Base-by-base conservation (phyloP, 2,329 filamentous ascomycete species). In the Penicillium sp. region DNA sequence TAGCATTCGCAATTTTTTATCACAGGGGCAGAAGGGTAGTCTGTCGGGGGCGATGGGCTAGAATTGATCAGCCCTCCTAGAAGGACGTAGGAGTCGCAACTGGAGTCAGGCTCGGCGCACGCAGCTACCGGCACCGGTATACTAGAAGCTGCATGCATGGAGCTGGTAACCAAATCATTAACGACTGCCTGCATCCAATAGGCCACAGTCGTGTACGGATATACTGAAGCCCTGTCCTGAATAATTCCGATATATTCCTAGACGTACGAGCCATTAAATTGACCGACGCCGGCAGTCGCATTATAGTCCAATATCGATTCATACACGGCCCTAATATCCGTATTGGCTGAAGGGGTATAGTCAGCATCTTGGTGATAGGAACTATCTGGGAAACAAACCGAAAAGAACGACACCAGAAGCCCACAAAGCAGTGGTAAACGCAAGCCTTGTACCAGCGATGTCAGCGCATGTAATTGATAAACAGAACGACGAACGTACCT, bases 161-260 rank as follows among this genome's bases (percentile, higher is more conserved):
- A 26, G 19, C 17, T 56, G n/a, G 17, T 31, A 31, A 47, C 44
- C 7, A 56, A 26, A 11, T 56, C 48, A 56, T 56, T n/a, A 21
- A 56, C 53, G 4, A 56, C 48, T 1, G 53, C 41, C 26, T 56
- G 41, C 44, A 56, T 47, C 21, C 9, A 56, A 19, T 56, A 56
- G 7, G 41, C 44, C 8, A 56, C 41, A n/a, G 48, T 30, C 0
- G 53, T 46, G 17, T 48, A 48, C 5, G 23, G 44, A 30, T 47
- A 47, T 11, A 4, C 17, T 29, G 38, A 3, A 7, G 21, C 23
- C 19, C 23, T 47, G 4, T 48, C 41, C 23, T 56, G 53, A n/a
- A 56, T 44, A 9, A 7, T 5, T 11, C 17, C 4, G 11, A 56
- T 29, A 29, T 56, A 56, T 15, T 7, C 7, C 2, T 15, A 1